phyloP scores from a whole-genome alignment of 176 grass and related monocot species.

The Echinochloa phyllopogon region DNA sequence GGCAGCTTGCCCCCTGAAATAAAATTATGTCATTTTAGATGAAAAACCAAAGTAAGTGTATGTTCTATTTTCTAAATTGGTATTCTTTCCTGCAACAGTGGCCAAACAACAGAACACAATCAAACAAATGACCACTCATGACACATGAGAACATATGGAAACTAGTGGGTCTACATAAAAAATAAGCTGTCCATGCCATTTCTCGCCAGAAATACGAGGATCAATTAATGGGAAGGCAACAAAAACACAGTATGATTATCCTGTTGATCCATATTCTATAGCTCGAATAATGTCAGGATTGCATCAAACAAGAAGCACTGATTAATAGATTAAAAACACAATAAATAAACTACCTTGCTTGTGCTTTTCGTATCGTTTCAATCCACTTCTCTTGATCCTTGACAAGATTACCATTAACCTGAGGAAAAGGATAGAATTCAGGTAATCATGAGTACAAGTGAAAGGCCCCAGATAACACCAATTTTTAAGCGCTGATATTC shows the following conservation, averaged over 20 bases:
- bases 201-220: background rate
- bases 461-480: conserved; percentile 30
- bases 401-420: conserved; percentile 81
- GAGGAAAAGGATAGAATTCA: conserved; percentile 25
- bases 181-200: conserved; percentile 6
- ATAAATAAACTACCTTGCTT: conserved; percentile 64
- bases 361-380: conserved; percentile 59
- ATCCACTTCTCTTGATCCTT: conserved; percentile 81
- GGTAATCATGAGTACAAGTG: conserved; percentile 11
- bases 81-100: background rate
- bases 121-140: background rate
- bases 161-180: conserved; percentile 3
- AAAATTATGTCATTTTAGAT: background rate
- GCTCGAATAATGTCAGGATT: conserved; percentile 21
- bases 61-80: conserved; percentile 8
- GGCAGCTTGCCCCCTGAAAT: conserved; percentile 74
- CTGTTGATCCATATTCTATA: background rate
- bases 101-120: background rate
- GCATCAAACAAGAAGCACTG: conserved; percentile 19
- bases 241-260: background rate
- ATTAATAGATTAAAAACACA: conserved; percentile 1
- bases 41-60: background rate
- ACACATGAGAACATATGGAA: conserved; percentile 7
- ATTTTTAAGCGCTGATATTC: conserved; percentile 25
- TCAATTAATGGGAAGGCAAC: conserved; percentile 14